Percentiles rank a stretch among this genome's conserved stretches.
Conservation (phyloP, 1,284 basidiomycete genomes). For the Apiotrichum gamsii region DNA sequence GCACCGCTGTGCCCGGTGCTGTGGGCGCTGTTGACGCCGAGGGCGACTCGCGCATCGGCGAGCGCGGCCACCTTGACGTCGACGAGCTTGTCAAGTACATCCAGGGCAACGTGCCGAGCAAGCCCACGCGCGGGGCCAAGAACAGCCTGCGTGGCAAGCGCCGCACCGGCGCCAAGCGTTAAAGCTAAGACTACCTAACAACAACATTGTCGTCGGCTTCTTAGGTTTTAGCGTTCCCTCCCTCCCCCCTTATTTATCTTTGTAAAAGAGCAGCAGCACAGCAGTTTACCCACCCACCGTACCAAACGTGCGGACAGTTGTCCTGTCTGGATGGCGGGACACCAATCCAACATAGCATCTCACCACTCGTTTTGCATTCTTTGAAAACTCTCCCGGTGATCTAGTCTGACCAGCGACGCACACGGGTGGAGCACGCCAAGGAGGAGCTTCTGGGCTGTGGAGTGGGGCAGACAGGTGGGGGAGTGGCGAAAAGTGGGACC, state of each 20-base stretch:
- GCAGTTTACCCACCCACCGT: too few species aligned
- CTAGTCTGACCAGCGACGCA: too few species aligned
- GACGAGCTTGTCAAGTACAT: conserved; percentile 50
- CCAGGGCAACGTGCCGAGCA: conserved; percentile 34
- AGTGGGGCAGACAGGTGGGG: too few species aligned
- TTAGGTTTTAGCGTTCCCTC: background rate
- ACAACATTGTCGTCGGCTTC: background rate
- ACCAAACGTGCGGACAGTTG: too few species aligned
- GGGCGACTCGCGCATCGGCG: conserved; percentile 24
- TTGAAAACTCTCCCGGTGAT: too few species aligned
- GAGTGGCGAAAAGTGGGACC: too few species aligned
- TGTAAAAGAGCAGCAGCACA: background rate
- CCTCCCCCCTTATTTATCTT: background rate
- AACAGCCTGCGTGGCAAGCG: conserved; percentile 45
- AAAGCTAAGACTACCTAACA: too few species aligned
- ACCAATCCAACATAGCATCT: conserved; percentile 6
- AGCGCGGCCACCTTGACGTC: conserved; percentile 42
- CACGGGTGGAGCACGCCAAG: too few species aligned
- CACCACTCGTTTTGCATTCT: conserved; percentile 15
- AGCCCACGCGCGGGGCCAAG: conserved; percentile 32
- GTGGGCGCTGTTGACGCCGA: conserved; percentile 8
- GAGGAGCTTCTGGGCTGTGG: too few species aligned
- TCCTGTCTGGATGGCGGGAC: background rate
- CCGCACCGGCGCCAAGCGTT: conserved; percentile 43
- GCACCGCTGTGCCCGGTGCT: conserved; percentile 1